Evolutionary conservation across 139 green algal genomes (phyloP).

Genomic region (Micromonas pusilla): DNA sequence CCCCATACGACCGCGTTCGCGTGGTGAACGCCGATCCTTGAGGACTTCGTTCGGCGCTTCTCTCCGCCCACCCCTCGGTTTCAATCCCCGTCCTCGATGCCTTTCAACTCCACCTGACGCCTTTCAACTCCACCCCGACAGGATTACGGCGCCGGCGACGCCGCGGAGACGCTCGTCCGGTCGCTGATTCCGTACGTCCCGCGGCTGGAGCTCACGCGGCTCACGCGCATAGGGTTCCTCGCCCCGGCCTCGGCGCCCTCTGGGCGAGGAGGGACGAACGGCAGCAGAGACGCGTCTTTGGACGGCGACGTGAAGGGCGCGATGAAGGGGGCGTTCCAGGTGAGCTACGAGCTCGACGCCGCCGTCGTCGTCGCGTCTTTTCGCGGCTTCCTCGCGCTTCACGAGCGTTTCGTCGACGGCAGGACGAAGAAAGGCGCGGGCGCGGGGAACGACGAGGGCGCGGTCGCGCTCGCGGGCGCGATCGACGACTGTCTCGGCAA

Average conservation of each 20-base stretch:
- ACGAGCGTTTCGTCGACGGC: neutral
- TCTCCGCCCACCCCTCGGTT: no score
- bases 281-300: no score
- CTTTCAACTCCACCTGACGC: no score
- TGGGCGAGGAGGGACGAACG: no score
- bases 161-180: neutral
- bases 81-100: no score
- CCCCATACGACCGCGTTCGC: no score
- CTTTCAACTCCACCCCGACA: no score
- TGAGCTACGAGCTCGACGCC: neutral
- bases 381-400: neutral
- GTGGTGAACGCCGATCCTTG: no score
- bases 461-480: neutral
- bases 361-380: neutral
- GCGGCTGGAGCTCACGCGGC: neutral
- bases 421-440: neutral
- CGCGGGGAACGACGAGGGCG: neutral
- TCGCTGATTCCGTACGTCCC: neutral
- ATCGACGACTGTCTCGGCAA: neutral
- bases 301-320: neutral
- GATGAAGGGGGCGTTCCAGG: neutral
- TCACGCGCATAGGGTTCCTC: neutral
- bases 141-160: neutral
- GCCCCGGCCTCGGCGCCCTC: no score
- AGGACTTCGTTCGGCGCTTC: no score